These are phyloP conservation scores for Agrocybe praecox DNA, from an alignment of 768 basidiomycete species.

Conservation along the genomic window DNA sequence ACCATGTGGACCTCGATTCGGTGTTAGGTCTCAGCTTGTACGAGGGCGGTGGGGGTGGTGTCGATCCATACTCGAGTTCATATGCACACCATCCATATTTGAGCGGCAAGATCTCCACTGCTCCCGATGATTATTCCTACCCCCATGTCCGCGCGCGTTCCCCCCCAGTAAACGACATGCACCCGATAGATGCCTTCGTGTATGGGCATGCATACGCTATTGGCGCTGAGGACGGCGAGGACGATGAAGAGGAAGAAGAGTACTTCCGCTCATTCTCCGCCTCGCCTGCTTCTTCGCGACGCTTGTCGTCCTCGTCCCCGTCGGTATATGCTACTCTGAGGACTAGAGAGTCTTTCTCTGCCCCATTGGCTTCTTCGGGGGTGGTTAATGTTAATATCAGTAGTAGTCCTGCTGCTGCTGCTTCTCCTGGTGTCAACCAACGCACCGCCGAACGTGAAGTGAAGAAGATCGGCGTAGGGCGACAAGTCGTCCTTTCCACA, in stretches of 20 bases:
- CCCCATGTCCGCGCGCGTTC: too few species aligned
- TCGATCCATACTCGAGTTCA: not conserved
- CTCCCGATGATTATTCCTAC: not conserved
- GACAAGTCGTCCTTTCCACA: not conserved
- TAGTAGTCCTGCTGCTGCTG: not conserved
- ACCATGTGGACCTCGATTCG: not conserved
- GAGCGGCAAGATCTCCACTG: not conserved
- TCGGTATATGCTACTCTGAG: not conserved
- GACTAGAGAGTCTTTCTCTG: not conserved
- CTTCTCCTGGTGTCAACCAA: not conserved
- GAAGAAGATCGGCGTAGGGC: not conserved
- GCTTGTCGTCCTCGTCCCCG: not conserved
- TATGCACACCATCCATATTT: not conserved
- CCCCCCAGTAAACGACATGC: too few species aligned
- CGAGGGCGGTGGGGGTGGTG: not conserved
- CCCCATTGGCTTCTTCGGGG: not conserved
- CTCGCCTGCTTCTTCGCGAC: not conserved
- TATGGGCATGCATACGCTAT: not conserved
- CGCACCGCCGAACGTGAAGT: not conserved
- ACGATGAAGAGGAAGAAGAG: not conserved
- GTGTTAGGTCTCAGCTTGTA: not conserved
- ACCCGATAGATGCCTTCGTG: not conserved
- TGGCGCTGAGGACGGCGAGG: not conserved
- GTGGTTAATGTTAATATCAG: too few species aligned
- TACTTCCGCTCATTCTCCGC: not conserved